These are phyloP conservation scores for Saturnispora gosingensis DNA, from an alignment of 805 yeast species.

Conservation along the genomic window DNA sequence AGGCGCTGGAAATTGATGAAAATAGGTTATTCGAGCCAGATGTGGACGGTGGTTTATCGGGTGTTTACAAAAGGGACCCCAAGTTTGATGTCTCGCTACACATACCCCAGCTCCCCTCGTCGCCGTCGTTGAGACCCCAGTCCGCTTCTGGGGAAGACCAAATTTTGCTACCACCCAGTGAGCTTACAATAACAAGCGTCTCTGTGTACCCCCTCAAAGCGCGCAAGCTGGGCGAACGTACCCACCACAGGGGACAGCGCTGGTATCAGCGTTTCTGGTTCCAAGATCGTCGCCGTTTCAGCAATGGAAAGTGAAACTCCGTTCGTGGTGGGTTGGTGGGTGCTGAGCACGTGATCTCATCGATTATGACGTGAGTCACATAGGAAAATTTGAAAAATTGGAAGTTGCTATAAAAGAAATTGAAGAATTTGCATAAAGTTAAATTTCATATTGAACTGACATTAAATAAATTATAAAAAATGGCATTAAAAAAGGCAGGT, in stretches of 20 bases:
- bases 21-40: neutral
- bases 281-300: neutral
- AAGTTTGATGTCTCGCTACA: neutral
- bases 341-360: neutral
- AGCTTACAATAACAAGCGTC: neutral
- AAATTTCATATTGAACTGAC: neutral
- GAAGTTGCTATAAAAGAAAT: neutral
- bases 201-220: neutral
- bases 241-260: neutral
- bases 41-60: neutral
- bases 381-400: neutral
- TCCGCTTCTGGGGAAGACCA: neutral
- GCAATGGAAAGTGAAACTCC: neutral
- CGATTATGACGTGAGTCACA: constrained; percentile 1
- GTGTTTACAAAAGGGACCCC: neutral
- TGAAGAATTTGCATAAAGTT: neutral
- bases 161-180: neutral
- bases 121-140: neutral
- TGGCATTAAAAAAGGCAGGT: constrained; percentile 50
- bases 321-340: neutral
- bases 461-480: neutral
- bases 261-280: neutral
- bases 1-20: neutral
- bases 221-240: neutral
- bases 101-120: neutral